These are phyloP conservation scores for Coprinopsis sp. DNA, from an alignment of 768 basidiomycete genomes.

Conservation along the genomic window DNA sequence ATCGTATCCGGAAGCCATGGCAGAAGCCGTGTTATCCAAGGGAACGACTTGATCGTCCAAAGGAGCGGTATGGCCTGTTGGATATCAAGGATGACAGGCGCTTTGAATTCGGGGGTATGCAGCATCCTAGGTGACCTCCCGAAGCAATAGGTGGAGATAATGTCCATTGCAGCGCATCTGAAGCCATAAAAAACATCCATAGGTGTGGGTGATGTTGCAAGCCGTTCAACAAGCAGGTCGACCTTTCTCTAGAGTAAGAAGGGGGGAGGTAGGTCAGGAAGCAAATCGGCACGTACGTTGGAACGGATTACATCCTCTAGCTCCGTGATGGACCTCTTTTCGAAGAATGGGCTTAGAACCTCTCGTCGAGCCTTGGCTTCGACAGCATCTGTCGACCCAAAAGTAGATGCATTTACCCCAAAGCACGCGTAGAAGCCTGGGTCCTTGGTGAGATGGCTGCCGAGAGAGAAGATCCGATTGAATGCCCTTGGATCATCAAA, in stretches of 20 bases:
- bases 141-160: slow-evolving; percentile 40
- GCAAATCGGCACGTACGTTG: slow-evolving; percentile 13
- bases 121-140: slow-evolving; percentile 28
- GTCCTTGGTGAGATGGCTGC: slow-evolving; percentile 36
- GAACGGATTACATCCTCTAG: slow-evolving; percentile 30
- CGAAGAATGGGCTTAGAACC: slow-evolving; percentile 33
- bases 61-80: slow-evolving; percentile 20
- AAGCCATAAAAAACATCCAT: slow-evolving; percentile 37
- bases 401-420: slow-evolving; percentile 29
- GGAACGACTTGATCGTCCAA: slow-evolving; percentile 1
- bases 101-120: slow-evolving; percentile 27
- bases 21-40: slow-evolving; percentile 6
- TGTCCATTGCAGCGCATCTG: slow-evolving; percentile 37
- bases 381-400: slow-evolving; percentile 30
- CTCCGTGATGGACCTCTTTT: slow-evolving; percentile 31
- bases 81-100: slow-evolving; percentile 29
- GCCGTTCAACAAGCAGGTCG: slow-evolving; percentile 23
- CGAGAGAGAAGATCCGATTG: slow-evolving; percentile 30
- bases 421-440: slow-evolving; percentile 33
- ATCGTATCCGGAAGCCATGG: slow-evolving; percentile 15
- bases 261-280: background rate
- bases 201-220: slow-evolving; percentile 17
- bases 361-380: slow-evolving; percentile 28
- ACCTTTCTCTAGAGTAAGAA: slow-evolving; percentile 23
- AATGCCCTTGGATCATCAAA: slow-evolving; percentile 32